Evolutionary conservation across 2,329 filamentous ascomycete species (phyloP).

Genomic region (Penicillium sp.): DNA sequence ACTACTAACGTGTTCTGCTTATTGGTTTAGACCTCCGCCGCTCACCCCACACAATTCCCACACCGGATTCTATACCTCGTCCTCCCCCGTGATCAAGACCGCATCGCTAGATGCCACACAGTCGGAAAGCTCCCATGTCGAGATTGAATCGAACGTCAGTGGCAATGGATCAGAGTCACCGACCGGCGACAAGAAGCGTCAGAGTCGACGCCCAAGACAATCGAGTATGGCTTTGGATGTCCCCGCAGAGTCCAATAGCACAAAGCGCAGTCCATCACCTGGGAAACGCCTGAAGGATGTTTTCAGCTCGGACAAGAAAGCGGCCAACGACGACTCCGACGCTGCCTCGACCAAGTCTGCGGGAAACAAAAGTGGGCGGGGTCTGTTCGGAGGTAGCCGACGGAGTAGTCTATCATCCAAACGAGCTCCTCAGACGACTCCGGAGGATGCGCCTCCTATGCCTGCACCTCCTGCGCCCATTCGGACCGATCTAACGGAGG

Average conservation of each 20-base stretch:
- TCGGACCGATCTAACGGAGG: conserved; percentile 30
- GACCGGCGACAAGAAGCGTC: conserved; percentile 35
- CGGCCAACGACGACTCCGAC: conserved; percentile 48
- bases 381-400: conserved; percentile 38
- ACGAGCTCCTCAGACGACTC: conserved; percentile 27
- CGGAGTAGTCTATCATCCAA: conserved; percentile 36
- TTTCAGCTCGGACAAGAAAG: conserved; percentile 58
- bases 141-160: conserved; percentile 29
- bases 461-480: conserved; percentile 34
- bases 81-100: conserved; percentile 63
- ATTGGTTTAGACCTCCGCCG: conserved; percentile 42
- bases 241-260: conserved; percentile 36
- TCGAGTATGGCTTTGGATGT: conserved; percentile 31
- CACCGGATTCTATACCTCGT: conserved; percentile 64
- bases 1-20: conserved; percentile 5
- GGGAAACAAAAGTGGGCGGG: conserved; percentile 40
- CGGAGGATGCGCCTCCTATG: conserved; percentile 33
- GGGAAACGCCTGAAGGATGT: conserved; percentile 68
- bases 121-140: conserved; percentile 28
- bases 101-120: conserved; percentile 45
- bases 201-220: conserved; percentile 27
- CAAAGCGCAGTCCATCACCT: conserved; percentile 64
- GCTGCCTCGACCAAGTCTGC: conserved; percentile 42
- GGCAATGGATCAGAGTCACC: conserved; percentile 42
- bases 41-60: conserved; percentile 60